Evolutionary conservation across 225 moss, liverwort and hornwort species (phyloP), one percentile per base, ranked within the genome.

Genomic region (Antitrichia curtipendula): DNA sequence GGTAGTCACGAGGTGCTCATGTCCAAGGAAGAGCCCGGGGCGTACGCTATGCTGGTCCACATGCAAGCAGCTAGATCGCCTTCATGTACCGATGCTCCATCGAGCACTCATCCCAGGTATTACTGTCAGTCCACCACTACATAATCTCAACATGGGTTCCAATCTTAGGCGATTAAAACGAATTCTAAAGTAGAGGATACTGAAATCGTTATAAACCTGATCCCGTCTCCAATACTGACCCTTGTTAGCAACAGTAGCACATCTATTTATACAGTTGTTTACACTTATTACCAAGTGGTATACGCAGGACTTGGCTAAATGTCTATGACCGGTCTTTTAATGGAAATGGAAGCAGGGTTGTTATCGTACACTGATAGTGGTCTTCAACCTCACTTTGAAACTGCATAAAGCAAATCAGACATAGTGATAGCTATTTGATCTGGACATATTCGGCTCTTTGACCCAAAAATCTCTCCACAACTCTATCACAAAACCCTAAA

Each of bases 1-100:
- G 95, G 95, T 8, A 89, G 79, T 65, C 96, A 96, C 90, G 87
- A 90, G 11, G 86, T 41, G 25, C 95, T 96, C 14, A 71, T 90
- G 85, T 60, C 82, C 54, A 90, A 90, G 83, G 87, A 93, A 60
- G 86, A 91, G 60, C 86, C 79, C 21, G 94, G 92, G 64, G 91
- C 91, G 53, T 93, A 94, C 63, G 66, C 83, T 47, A 47, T 54
- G 40, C 84, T 93, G 58, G 70, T 93, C 8, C 82, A 84, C 27
- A 80, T 90, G 87, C 94, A 93, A 86, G 84, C 65, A n/a, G 80
- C 82, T 57, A 89, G 88, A 68, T 88, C 90, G 19, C 68, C 88
- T 59, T 66, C 80, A 53, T 85, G 69, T 56, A 45, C 54, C 6
- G 86, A 86, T 25, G 80, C 88, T 65, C 65, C 69, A 21, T 70